These are phyloP conservation scores for Fusarium sp. DNA, from an alignment of 2,329 filamentous ascomycete genomes.

Conservation along the genomic window DNA sequence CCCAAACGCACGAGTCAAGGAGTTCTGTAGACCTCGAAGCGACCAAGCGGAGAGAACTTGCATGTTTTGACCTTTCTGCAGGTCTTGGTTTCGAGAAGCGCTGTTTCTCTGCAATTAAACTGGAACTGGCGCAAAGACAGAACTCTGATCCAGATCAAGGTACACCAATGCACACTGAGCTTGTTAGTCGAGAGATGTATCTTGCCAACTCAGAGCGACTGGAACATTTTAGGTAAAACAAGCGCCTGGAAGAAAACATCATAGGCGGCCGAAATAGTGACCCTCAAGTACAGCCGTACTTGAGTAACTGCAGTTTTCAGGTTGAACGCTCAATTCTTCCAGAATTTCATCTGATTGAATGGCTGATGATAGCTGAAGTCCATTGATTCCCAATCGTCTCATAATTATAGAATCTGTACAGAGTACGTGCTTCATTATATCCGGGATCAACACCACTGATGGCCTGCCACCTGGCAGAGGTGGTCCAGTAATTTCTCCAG, in stretches of 20 bases:
- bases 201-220: conserved; percentile 4
- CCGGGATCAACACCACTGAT: conserved; percentile 25
- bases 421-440: conserved; percentile 1
- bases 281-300: conserved; percentile 7
- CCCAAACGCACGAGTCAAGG: background rate
- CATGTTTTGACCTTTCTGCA: conserved; percentile 22
- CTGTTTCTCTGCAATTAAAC: conserved; percentile 8
- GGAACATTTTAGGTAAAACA: conserved; percentile 27
- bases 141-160: background rate
- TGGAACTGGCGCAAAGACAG: conserved; percentile 27
- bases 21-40: conserved; percentile 8
- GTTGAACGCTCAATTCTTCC: background rate
- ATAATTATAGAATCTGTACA: background rate
- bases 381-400: background rate
- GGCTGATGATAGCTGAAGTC: conserved; percentile 1
- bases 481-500: conserved; percentile 31
- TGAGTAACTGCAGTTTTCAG: conserved; percentile 6
- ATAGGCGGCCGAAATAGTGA: conserved; percentile 18
- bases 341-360: background rate
- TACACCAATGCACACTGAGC: background rate
- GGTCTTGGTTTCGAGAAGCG: conserved; percentile 41
- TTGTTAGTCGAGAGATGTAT: conserved; percentile 14
- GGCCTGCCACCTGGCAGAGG: conserved; percentile 36
- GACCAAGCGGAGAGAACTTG: conserved; percentile 26
- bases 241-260: conserved; percentile 25